Percentiles rank a stretch among this genome's conserved stretches.
These are phyloP conservation scores for Globisporangium mamillatum DNA, from an alignment of 352 stramenopile species.

Conservation along the genomic window DNA sequence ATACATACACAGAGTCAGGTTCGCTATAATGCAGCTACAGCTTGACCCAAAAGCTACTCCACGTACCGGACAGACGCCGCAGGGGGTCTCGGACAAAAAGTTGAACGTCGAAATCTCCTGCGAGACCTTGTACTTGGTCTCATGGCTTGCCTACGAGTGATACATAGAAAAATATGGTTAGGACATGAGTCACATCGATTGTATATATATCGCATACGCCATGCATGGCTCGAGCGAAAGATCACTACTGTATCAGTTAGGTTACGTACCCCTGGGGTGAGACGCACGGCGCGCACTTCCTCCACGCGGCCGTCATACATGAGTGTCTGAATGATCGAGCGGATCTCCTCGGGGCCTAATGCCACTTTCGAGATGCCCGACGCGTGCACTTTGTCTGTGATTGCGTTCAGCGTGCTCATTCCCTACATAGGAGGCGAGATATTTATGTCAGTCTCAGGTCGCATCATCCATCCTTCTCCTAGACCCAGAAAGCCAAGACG, in stretches of 20 bases:
- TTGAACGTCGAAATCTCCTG: conserved; percentile 86
- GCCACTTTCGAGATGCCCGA: conserved; percentile 91
- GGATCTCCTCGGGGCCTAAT: conserved; percentile 87
- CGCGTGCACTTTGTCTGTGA: conserved; percentile 88
- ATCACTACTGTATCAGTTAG: not conserved
- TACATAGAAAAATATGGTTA: not conserved
- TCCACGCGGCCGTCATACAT: conserved; percentile 91
- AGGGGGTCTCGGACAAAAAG: conserved; percentile 87
- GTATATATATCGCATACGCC: conserved; percentile 1
- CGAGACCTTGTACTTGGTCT: conserved; percentile 88
- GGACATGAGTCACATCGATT: not conserved
- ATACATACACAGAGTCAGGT: not conserved
- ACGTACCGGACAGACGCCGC: conserved; percentile 84
- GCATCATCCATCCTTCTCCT: not conserved
- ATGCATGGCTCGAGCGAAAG: not conserved
- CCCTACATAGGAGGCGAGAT: conserved; percentile 18
- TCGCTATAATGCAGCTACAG: not conserved
- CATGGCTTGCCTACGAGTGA: conserved; percentile 47
- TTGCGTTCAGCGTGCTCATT: conserved; percentile 85
- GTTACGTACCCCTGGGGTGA: conserved; percentile 66
- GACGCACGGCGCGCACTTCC: conserved; percentile 81
- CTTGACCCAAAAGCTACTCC: not conserved
- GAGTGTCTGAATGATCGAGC: conserved; percentile 90
- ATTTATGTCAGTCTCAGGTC: not conserved
- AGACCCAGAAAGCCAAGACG: not conserved